A percentile compares a stretch with the other conserved stretches of the same genome.
phyloP scores from a whole-genome alignment of 352 stramenopile species.

The Pythium vanterpoolii region DNA sequence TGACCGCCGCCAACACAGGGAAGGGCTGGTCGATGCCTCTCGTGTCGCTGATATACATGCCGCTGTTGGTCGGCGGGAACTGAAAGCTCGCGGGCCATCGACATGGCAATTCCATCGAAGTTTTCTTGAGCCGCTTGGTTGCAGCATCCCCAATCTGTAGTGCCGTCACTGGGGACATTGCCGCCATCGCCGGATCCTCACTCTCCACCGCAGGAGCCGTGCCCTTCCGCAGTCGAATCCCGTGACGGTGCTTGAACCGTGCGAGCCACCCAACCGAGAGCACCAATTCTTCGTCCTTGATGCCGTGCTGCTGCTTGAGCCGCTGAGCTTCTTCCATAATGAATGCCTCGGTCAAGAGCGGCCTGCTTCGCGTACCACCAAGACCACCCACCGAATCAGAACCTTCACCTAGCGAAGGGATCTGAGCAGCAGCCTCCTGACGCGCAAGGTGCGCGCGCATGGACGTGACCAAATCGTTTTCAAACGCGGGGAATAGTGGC shows the following conservation, averaged over 20 bases:
- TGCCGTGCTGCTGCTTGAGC: slow-evolving; percentile 59
- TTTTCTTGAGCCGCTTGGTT: slow-evolving; percentile 7
- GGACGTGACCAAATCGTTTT: slow-evolving; percentile 59
- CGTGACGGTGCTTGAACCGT: slow-evolving; percentile 69
- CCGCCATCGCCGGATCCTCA: not conserved
- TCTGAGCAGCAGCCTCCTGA: not conserved
- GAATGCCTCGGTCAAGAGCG: slow-evolving; percentile 53
- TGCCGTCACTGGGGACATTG: no score
- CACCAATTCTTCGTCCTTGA: slow-evolving; percentile 63
- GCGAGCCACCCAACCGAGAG: slow-evolving; percentile 72
- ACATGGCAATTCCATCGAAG: not conserved
- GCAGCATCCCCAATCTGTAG: not conserved
- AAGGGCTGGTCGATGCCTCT: not conserved
- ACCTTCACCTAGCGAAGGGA: not conserved
- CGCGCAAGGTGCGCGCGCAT: slow-evolving; percentile 30
- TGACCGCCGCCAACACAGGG: not conserved
- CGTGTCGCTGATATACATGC: not conserved
- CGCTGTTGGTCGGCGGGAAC: not conserved
- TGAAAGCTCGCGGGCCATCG: slow-evolving; percentile 4
- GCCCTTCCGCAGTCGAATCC: slow-evolving; percentile 60
- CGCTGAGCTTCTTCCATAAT: slow-evolving; percentile 74
- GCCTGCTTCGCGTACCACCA: not conserved
- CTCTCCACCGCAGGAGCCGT: not conserved
- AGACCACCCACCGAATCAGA: not conserved
- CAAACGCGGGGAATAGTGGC: slow-evolving; percentile 68